These are phyloP conservation scores for Stereum hirsutum DNA, from an alignment of 1,284 basidiomycete species.

Conservation along the genomic window DNA sequence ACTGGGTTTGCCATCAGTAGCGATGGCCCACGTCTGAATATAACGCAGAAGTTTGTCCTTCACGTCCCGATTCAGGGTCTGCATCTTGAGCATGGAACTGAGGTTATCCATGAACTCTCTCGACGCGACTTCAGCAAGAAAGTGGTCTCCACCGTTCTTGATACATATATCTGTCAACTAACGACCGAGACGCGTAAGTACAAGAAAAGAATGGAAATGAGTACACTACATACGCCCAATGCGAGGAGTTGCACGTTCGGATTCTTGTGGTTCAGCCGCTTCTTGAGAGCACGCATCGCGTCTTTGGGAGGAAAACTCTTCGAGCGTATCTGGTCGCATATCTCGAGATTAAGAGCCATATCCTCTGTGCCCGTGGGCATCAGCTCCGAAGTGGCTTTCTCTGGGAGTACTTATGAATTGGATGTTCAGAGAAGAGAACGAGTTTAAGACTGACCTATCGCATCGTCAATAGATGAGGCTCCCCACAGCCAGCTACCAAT, in stretches of 20 bases:
- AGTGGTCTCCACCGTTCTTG: conserved; percentile 97
- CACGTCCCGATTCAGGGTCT: conserved; percentile 73
- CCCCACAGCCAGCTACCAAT: conserved; percentile 65
- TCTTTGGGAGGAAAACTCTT: conserved; percentile 82
- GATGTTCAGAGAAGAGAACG: neutral
- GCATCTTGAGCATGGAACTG: conserved; percentile 72
- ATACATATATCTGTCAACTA: conserved; percentile 90
- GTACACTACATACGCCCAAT: conserved; percentile 54
- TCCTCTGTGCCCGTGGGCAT: conserved; percentile 79
- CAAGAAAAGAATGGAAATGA: conserved; percentile 7
- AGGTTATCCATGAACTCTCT: conserved; percentile 93
- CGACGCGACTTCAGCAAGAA: conserved; percentile 77
- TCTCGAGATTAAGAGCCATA: conserved; percentile 90
- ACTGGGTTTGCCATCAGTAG: conserved; percentile 78
- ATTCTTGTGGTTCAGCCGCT: conserved; percentile 87
- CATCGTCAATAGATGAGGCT: conserved; percentile 67
- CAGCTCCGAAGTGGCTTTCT: conserved; percentile 88
- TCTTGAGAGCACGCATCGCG: conserved; percentile 85
- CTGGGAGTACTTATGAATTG: conserved; percentile 27
- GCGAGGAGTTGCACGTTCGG: conserved; percentile 91
- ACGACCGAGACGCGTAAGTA: conserved; percentile 4
- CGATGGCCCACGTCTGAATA: conserved; percentile 89
- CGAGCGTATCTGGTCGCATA: conserved; percentile 94
- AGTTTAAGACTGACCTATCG: conserved; percentile 47
- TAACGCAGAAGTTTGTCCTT: conserved; percentile 73